phyloP scores from a whole-genome alignment of 352 stramenopile genomes.

The Paralagenidium karlingii region DNA sequence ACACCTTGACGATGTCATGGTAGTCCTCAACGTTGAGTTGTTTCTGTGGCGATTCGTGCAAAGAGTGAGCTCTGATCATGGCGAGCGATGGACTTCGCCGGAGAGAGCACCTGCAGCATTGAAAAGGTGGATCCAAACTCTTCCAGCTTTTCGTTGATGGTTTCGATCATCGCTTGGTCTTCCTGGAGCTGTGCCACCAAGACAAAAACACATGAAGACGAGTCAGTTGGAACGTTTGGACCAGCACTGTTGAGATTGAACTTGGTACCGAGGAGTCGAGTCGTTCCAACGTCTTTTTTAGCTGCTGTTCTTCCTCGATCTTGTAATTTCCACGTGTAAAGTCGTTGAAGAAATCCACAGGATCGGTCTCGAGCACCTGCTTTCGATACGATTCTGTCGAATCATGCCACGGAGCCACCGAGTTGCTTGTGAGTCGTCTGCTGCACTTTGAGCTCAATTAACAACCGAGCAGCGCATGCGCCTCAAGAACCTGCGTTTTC shows the following conservation, averaged over 20 bases:
- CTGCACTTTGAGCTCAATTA: not conserved
- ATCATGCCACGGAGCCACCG: not conserved
- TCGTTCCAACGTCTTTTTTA: slow-evolving; percentile 48
- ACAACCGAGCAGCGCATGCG: not conserved
- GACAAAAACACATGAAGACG: not conserved
- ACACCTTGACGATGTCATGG: slow-evolving; percentile 38
- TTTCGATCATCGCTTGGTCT: slow-evolving; percentile 54
- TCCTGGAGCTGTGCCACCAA: slow-evolving; percentile 27
- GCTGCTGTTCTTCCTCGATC: slow-evolving; percentile 60
- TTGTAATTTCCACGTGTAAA: slow-evolving; percentile 64
- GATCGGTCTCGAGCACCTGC: slow-evolving; percentile 61
- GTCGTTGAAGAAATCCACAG: slow-evolving; percentile 46
- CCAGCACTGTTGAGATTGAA: not conserved
- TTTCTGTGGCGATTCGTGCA: slow-evolving; percentile 10
- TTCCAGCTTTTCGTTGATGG: slow-evolving; percentile 55
- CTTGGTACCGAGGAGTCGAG: slow-evolving; percentile 35
- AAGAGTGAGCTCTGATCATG: not conserved
- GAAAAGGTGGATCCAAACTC: slow-evolving; percentile 62
- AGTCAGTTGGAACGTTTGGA: too few species aligned
- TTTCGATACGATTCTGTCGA: slow-evolving; percentile 72
- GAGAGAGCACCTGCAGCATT: slow-evolving; percentile 7
- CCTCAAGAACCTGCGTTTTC: slow-evolving; percentile 28
- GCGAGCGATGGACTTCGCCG: not conserved
- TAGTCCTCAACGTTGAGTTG: slow-evolving; percentile 56
- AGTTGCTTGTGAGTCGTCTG: not conserved